phyloP scores from a whole-genome alignment of 2,329 filamentous ascomycete species.

The Xylariaceae sp. region DNA sequence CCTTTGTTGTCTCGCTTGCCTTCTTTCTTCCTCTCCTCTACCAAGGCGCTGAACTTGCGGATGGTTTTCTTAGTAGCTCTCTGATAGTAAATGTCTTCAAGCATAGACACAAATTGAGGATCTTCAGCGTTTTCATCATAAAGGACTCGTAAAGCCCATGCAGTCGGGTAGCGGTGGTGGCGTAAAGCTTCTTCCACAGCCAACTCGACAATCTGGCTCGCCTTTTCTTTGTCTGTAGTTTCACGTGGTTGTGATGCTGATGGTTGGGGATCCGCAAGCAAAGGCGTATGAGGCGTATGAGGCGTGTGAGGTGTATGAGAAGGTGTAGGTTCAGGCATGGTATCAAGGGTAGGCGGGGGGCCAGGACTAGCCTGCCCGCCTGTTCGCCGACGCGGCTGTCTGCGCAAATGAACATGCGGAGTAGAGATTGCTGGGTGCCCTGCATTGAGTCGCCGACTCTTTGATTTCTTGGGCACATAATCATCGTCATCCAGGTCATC shows the following conservation, averaged over 20 bases:
- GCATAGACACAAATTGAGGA: constrained; percentile 48
- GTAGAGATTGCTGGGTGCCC: constrained; percentile 12
- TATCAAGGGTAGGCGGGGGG: constrained; percentile 2
- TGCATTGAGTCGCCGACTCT: constrained; percentile 17
- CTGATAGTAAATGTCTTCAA: constrained; percentile 54
- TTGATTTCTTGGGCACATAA: constrained; percentile 38
- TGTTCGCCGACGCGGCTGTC: constrained; percentile 26
- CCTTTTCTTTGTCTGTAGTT: constrained; percentile 39
- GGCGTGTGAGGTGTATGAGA: constrained; percentile 11
- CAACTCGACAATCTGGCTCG: constrained; percentile 49
- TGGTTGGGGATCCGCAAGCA: too few species aligned
- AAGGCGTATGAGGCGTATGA: constrained; percentile 7
- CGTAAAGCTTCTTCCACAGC: constrained; percentile 56
- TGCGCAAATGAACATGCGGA: constrained; percentile 19
- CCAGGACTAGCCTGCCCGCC: constrained; percentile 27
- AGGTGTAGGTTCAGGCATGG: constrained; percentile 4
- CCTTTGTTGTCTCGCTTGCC: constrained; percentile 49
- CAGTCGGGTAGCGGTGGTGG: constrained; percentile 55
- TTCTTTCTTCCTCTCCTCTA: constrained; percentile 52
- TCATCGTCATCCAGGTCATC: constrained; percentile 40
- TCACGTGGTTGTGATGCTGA: constrained; percentile 10
- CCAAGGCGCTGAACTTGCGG: constrained; percentile 45
- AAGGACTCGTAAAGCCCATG: constrained; percentile 54
- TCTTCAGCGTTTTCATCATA: constrained; percentile 54
- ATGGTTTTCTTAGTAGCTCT: constrained; percentile 49